Percentiles rank a stretch among this genome's conserved stretches.
Evolutionary conservation across 768 basidiomycete genomes (phyloP).

Genomic region (Psilocybe cyanescens): DNA sequence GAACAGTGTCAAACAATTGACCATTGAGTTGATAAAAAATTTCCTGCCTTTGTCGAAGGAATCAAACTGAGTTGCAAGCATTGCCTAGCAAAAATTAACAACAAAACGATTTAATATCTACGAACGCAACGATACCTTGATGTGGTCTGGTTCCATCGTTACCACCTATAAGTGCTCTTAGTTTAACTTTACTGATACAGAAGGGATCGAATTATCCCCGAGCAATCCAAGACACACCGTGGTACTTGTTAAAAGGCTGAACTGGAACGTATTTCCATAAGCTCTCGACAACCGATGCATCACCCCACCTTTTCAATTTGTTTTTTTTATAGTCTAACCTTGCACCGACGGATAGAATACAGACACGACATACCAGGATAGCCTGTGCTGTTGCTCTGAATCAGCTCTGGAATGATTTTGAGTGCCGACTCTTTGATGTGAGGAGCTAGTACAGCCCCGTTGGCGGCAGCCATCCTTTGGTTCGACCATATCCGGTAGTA

Average conservation of each 20-base stretch:
- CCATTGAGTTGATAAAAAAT: not conserved
- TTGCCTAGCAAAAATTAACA: conserved; percentile 27
- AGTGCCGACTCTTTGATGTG: conserved; percentile 17
- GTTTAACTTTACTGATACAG: too few species aligned
- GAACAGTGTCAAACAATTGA: not conserved
- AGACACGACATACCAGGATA: conserved; percentile 34
- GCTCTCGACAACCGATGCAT: not conserved
- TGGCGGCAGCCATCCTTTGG: conserved; percentile 15
- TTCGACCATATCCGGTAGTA: conserved; percentile 11
- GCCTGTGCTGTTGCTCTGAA: conserved; percentile 25
- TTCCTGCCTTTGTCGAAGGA: conserved; percentile 49
- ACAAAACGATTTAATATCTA: conserved; percentile 13
- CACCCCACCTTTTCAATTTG: not conserved
- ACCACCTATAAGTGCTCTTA: conserved; percentile 11
- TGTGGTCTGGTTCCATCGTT: conserved; percentile 45
- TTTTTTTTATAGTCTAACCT: not conserved
- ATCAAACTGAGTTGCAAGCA: conserved; percentile 54
- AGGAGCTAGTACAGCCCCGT: conserved; percentile 20
- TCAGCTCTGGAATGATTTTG: conserved; percentile 10
- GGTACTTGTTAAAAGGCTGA: not conserved
- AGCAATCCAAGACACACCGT: conserved; percentile 20
- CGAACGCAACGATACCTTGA: conserved; percentile 36
- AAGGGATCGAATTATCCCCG: too few species aligned
- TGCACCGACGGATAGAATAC: too few species aligned
- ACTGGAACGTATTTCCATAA: not conserved